Conservation (phyloP, 1,139 yeast genomes). For the Hyphopichia pseudoburtonii region DNA sequence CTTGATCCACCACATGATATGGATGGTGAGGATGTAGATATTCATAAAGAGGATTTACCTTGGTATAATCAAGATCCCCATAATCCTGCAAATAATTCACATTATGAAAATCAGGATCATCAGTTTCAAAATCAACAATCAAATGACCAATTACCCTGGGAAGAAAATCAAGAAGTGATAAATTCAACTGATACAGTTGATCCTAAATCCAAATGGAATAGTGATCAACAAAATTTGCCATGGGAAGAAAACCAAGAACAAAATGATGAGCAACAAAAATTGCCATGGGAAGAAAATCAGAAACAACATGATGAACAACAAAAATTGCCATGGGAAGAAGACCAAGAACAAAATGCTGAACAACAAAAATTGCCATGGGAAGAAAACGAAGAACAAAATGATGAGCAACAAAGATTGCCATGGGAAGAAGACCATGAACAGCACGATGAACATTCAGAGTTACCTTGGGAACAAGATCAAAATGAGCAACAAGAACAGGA, state of each 20-base stretch:
- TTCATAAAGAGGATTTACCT: conserved; percentile 1
- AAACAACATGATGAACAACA: conserved; percentile 3
- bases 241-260: conserved; percentile 5
- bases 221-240: conserved; percentile 5
- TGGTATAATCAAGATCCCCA: conserved; percentile 5
- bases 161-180: background rate
- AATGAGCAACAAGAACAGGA: background rate
- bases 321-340: conserved; percentile 9
- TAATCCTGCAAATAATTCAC: too few relatives aligned
- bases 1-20: too few relatives aligned
- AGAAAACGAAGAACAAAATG: background rate
- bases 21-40: background rate
- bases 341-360: background rate
- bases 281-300: conserved; percentile 8
- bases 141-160: conserved; percentile 6
- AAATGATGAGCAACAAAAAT: conserved; percentile 2
- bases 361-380: conserved; percentile 8
- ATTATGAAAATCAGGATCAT: too few relatives aligned
- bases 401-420: conserved; percentile 6
- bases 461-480: conserved; percentile 6
- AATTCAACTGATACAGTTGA: background rate
- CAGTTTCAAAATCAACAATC: too few relatives aligned
- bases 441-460: conserved; percentile 1
- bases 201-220: background rate
- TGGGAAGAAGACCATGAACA: conserved; percentile 6